Conservation (phyloP, 2,329 filamentous ascomycete genomes). For the Phoma herbarum region DNA sequence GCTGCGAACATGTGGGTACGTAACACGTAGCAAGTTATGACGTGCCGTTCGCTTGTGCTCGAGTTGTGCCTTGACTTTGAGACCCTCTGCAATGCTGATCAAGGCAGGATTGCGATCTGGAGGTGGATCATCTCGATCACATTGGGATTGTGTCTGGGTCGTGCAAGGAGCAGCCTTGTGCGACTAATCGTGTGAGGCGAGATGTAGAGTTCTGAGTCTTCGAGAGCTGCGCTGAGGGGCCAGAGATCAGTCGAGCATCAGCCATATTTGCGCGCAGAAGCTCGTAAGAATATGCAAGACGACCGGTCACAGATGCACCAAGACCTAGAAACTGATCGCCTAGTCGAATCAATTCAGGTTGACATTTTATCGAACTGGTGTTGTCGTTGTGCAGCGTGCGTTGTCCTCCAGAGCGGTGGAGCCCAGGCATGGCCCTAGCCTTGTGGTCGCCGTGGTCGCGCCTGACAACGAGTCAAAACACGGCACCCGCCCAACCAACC, state of each 20-base stretch:
- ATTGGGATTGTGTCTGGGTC: constrained; percentile 1
- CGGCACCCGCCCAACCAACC: background rate
- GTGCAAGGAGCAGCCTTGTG: constrained; percentile 19
- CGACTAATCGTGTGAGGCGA: constrained; percentile 4
- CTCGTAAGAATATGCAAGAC: background rate
- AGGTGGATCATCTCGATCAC: background rate
- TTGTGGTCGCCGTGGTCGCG: background rate
- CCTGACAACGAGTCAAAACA: constrained; percentile 9
- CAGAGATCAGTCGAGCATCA: background rate
- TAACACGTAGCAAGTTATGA: background rate
- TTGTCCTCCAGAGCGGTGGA: background rate
- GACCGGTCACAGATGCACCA: background rate
- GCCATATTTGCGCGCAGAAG: background rate
- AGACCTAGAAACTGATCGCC: background rate
- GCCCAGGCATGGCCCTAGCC: constrained; percentile 1
- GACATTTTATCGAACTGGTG: background rate
- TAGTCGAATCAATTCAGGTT: background rate
- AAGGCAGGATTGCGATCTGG: background rate
- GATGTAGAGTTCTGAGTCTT: background rate
- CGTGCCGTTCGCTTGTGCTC: background rate
- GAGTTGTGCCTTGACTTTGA: background rate
- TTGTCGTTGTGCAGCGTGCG: background rate
- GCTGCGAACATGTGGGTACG: constrained; percentile 12
- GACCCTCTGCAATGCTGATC: background rate
- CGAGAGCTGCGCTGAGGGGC: background rate